Evolutionary conservation across 2,329 filamentous ascomycete species (phyloP).

Genomic region (Fusarium protoensiforme): DNA sequence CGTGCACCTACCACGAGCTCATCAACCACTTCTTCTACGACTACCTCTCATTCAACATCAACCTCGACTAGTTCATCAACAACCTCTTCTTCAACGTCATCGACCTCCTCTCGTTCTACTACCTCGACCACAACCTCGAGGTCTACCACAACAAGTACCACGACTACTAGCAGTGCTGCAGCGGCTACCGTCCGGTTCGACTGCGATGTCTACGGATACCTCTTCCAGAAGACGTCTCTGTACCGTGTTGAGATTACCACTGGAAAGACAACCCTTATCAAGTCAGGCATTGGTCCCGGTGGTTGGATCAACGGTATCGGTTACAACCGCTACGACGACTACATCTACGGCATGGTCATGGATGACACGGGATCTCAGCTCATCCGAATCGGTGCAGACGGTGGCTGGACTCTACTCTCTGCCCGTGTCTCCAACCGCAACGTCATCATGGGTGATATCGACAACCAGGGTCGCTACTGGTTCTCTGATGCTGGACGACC

Average conservation of each 20-base stretch:
- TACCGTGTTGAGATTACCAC: slow-evolving; percentile 30
- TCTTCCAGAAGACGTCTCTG: slow-evolving; percentile 29
- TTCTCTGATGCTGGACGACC: slow-evolving; percentile 33
- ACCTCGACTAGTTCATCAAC: background rate
- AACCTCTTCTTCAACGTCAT: background rate
- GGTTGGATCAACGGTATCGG: slow-evolving; percentile 37
- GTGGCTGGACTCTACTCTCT: slow-evolving; percentile 25
- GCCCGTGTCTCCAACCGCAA: slow-evolving; percentile 24
- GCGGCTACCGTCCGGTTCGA: slow-evolving; percentile 15
- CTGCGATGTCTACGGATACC: slow-evolving; percentile 33
- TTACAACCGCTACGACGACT: slow-evolving; percentile 36
- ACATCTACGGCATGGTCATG: slow-evolving; percentile 32
- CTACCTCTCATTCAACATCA: background rate
- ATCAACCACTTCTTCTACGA: background rate
- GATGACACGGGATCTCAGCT: slow-evolving; percentile 27
- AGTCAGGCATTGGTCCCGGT: slow-evolving; percentile 24
- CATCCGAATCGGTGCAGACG: slow-evolving; percentile 37
- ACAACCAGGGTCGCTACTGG: slow-evolving; percentile 37
- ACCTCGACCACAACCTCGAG: slow-evolving; percentile 7
- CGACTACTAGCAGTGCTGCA: background rate
- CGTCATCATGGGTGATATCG: slow-evolving; percentile 39
- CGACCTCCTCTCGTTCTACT: background rate
- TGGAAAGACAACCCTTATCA: slow-evolving; percentile 31
- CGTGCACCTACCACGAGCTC: background rate
- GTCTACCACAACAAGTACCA: background rate